phyloP scores from a whole-genome alignment of 116 monocot species.

The Trichopus zeylanicus region DNA sequence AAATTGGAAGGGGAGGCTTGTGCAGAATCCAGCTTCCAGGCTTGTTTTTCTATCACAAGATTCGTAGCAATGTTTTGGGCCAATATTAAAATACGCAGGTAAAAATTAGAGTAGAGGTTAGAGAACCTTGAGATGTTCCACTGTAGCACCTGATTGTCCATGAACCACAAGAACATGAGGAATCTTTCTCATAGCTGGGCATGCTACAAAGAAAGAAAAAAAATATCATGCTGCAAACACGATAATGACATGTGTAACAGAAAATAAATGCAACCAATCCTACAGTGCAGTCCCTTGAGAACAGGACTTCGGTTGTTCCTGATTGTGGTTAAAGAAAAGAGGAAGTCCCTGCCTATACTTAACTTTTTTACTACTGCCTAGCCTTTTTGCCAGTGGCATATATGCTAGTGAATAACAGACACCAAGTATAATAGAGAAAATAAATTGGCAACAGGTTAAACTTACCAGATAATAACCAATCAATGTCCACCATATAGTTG shows the following conservation, averaged over 20 bases:
- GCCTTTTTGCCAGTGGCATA: too few species aligned
- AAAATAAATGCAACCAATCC: too few species aligned
- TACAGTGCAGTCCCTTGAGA: too few species aligned
- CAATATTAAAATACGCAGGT: background rate
- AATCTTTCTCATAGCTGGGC: conserved; percentile 54
- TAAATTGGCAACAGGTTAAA: too few species aligned
- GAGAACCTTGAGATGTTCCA: conserved; percentile 57
- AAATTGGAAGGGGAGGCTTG: conserved; percentile 91
- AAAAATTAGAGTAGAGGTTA: background rate
- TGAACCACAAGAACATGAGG: conserved; percentile 86
- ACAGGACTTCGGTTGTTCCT: too few species aligned
- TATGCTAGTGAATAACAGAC: too few species aligned
- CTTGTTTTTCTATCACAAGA: conserved; percentile 33
- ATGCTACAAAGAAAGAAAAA: conserved; percentile 38
- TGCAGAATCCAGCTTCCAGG: conserved; percentile 79
- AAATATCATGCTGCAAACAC: background rate
- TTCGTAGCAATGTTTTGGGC: background rate
- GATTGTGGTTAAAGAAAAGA: too few species aligned
- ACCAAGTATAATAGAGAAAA: too few species aligned
- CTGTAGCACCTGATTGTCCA: conserved; percentile 63
- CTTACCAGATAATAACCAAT: conserved; percentile 84
- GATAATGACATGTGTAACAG: background rate
- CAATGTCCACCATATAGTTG: conserved; percentile 97
- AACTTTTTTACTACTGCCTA: too few species aligned
- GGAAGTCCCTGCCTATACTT: too few species aligned